Evolutionary conservation across 176 grass and related monocot genomes (phyloP).

Genomic region (Calamus simplicifolius): DNA sequence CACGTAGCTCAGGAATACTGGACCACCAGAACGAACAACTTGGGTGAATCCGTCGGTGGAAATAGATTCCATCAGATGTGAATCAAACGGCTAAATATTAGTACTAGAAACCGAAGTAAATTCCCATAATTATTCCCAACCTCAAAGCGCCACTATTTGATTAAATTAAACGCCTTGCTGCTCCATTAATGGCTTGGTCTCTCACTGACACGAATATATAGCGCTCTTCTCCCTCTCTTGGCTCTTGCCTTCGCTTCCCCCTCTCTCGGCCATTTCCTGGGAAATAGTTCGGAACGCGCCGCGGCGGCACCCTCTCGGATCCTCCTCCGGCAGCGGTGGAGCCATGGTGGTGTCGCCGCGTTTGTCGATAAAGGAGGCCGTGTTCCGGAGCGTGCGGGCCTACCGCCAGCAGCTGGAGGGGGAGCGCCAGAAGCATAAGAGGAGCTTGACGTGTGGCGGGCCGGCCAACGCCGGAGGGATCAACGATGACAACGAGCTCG

Average conservation of each 20-base stretch:
- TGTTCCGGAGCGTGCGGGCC: constrained; percentile 66
- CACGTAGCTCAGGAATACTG: too few species aligned
- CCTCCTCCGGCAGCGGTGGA: not conserved
- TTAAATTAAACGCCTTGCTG: not conserved
- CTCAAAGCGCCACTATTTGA: not conserved
- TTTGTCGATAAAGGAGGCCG: constrained; percentile 66
- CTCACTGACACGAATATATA: too few species aligned
- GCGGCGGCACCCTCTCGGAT: not conserved
- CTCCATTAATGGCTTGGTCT: not conserved
- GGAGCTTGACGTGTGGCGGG: constrained; percentile 47
- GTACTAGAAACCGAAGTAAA: not conserved
- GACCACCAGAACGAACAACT: too few species aligned
- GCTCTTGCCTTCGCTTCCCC: not conserved
- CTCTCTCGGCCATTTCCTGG: not conserved
- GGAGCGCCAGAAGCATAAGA: constrained; percentile 32
- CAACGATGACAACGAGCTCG: constrained; percentile 56
- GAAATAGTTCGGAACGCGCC: too few species aligned
- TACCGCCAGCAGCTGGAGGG: constrained; percentile 69
- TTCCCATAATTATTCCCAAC: constrained; percentile 24
- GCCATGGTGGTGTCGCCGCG: constrained; percentile 55
- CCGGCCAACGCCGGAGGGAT: constrained; percentile 20
- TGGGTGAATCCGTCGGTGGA: too few species aligned
- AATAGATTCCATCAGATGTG: too few species aligned
- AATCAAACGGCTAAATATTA: too few species aligned
- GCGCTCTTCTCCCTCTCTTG: too few species aligned